Evolutionary conservation across 2,329 filamentous ascomycete species (phyloP), one percentile per base, ranked within the genome.

Genomic region (Trichothecium roseum): DNA sequence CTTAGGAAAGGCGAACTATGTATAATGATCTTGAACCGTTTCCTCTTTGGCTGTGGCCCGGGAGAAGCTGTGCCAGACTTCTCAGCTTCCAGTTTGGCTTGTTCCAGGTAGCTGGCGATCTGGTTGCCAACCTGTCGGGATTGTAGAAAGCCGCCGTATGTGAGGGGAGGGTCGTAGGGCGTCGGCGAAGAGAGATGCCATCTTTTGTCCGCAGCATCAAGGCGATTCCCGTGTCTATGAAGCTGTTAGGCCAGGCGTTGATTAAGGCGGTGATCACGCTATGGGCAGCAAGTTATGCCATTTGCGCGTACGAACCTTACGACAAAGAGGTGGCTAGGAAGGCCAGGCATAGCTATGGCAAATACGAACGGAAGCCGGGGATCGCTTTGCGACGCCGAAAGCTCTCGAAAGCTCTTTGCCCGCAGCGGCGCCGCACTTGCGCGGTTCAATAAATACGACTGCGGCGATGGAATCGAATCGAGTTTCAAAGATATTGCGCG

Each of bases 171-270:
- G 46, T 98, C 89, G 66, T 96, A 98, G 2, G 91, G 91, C 5
- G 86, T 88, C 2, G 88, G 84, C 5, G 91, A 94, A 20, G 84
- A 83, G 37, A 94, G 72, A 57, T 95, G 86, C 91, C 91, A 98
- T 57, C 85, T 78, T 55, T 88, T 87, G 68, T 98, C 88, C 42
- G 88, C 87, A 37, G 86, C 86, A 57, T 98, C 91, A 39, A 98
- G 80, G 46, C 91, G 82, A 49, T 88, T 84, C 52, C 91, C 91
- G 59, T 98, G 91, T 60, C 91, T 80, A 40, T 28, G 30, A 24
- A 6, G 10, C 20, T 10, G 15, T n/a, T 24, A 24, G 10, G 20
- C 10, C 10, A 6, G 20, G 20, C 10, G 20, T 10, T 24, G 7
- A 22, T 14, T n/a, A n/a, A n/a, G n/a, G n/a, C n/a, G n/a, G 31